Base-by-base conservation (phyloP, 768 basidiomycete genomes). In the Kondoa malvinella region DNA sequence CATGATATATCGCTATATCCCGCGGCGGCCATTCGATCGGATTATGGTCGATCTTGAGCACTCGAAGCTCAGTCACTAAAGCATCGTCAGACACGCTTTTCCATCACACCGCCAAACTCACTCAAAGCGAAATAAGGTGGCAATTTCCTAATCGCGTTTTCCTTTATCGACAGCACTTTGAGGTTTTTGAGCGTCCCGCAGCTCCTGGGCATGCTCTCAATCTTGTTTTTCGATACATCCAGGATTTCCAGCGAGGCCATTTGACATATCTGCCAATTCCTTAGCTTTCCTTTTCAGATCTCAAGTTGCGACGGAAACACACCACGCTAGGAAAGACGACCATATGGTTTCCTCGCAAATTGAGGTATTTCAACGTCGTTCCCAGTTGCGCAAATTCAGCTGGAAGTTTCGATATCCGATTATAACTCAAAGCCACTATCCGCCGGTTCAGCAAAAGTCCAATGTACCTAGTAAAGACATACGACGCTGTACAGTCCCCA, bases 21-120 rank as follows among this genome's bases (percentile, higher is more conserved):
- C 79, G 82, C 4, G 89, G 87, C 0, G 94, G 94, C 90, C 92
- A 97, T 77, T 91, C 87, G 50, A 95, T 82, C 1, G 92, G 92
- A 75, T 99, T 97, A 70, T 86, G 84, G 71, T 94, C 92, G 8
- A 88, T 79, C 77, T 89, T 89, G 72, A 97, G 80, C 33, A 95
- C 82, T 60, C 84, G 84, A 56, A 99, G 80, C 64, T 82, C 80
- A 32, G 78, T 78, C 75, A 95, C 61, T 63, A 29, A 8, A 59
- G 25, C 4, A 8, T 59, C 15, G 58, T 59, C 58, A 63, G 27
- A 17, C 31, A 3, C 16, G n/a, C 57, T 63, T 63, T 27, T 33
- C 16, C 30, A 29, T 17, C 3, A 17, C 27, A 8, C 4, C 8
- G 16, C 16, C n/a, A 29, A 27, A 33, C 26, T 63, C 21, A 63